phyloP scores from a whole-genome alignment of 495 filamentous ascomycete species.

The Xylaria longipes region DNA sequence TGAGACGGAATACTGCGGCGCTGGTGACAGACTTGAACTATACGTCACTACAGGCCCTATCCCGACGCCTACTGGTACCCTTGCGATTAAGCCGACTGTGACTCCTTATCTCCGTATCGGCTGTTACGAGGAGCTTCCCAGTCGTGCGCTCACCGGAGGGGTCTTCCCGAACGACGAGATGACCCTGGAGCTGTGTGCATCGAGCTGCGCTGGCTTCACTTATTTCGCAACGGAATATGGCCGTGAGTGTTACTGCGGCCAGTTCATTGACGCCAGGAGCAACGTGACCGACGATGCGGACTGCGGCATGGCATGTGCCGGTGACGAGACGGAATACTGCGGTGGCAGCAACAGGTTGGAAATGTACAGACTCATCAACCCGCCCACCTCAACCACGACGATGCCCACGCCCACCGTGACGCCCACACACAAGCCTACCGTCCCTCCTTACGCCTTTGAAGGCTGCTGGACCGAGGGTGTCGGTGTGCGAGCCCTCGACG shows the following conservation, averaged over 20 bases:
- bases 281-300: constrained; percentile 39
- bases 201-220: constrained; percentile 38
- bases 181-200: constrained; percentile 45
- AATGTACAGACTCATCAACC: constrained; percentile 37
- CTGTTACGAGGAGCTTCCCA: constrained; percentile 55
- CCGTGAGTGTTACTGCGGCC: constrained; percentile 49
- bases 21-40: constrained; percentile 51
- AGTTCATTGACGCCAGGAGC: constrained; percentile 40
- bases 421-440: constrained; percentile 37
- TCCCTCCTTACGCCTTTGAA: constrained; percentile 45
- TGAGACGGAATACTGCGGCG: constrained; percentile 51
- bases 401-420: constrained; percentile 27
- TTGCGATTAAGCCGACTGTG: constrained; percentile 45
- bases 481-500: constrained; percentile 39
- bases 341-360: constrained; percentile 44
- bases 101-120: constrained; percentile 41
- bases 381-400: constrained; percentile 28
- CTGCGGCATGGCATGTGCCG: constrained; percentile 44
- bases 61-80: constrained; percentile 38
- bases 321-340: constrained; percentile 43
- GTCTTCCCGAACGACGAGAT: constrained; percentile 39
- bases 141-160: constrained; percentile 48
- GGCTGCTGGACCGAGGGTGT: constrained; percentile 56
- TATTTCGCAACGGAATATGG: constrained; percentile 46
- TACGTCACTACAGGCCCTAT: constrained; percentile 50